These are phyloP conservation scores for Candida lessepsii DNA, from an alignment of 805 yeast species.

Conservation along the genomic window DNA sequence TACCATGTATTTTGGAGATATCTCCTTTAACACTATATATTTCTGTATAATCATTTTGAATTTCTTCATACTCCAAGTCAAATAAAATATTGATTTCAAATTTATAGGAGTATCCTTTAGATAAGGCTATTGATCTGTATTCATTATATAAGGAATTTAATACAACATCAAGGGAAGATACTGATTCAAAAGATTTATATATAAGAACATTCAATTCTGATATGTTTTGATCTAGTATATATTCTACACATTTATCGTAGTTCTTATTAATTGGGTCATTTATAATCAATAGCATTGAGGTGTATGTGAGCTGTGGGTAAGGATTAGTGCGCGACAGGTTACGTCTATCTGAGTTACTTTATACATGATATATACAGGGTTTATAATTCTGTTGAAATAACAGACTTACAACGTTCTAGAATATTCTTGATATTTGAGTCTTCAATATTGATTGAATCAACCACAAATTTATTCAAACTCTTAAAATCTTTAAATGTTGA, in stretches of 20 bases:
- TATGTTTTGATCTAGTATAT: constrained; percentile 2
- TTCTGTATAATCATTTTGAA: neutral
- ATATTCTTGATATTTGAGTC: neutral
- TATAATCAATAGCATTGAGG: constrained; percentile 12
- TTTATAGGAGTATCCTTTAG: constrained; percentile 21
- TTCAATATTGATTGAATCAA: neutral
- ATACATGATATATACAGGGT: neutral
- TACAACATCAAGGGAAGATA: constrained; percentile 24
- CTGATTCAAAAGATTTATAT: constrained; percentile 17
- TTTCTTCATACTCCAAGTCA: constrained; percentile 15
- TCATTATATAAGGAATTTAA: constrained; percentile 31
- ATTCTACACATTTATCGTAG: constrained; percentile 10
- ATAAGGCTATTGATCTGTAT: constrained; percentile 21
- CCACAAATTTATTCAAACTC: neutral
- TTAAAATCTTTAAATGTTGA: constrained; percentile 4
- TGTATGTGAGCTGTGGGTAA: too few relatives aligned
- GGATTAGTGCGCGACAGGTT: too few relatives aligned
- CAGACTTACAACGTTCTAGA: neutral
- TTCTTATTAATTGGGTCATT: constrained; percentile 10
- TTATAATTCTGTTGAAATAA: neutral
- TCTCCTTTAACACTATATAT: neutral
- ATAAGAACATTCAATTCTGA: constrained; percentile 27
- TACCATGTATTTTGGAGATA: too few relatives aligned
- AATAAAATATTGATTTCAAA: constrained; percentile 32
- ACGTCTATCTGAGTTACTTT: too few relatives aligned